Evolutionary conservation across 257 asterid genomes (phyloP).

Genomic region (Phtheirospermum japonicum): DNA sequence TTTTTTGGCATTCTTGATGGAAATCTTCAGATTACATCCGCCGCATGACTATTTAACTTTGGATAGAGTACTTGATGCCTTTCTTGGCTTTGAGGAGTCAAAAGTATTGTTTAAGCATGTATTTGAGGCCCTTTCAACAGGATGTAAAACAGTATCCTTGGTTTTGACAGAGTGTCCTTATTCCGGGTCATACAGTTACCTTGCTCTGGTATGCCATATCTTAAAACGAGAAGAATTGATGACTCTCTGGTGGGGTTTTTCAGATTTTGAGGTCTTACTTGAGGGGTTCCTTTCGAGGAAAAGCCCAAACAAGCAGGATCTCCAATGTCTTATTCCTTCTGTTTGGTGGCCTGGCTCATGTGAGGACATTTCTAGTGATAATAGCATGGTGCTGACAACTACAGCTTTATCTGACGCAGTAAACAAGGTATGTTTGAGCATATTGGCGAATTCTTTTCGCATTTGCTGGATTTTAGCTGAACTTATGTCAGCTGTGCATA

Average conservation of each 20-base stretch:
- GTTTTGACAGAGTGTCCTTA: conserved; percentile 80
- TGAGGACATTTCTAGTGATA: conserved; percentile 73
- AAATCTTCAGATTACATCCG: conserved; percentile 61
- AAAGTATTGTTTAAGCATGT: conserved; percentile 53
- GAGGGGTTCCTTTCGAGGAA: conserved; percentile 88
- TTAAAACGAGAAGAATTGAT: conserved; percentile 78
- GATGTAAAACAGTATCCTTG: conserved; percentile 73
- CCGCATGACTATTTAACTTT: conserved; percentile 76
- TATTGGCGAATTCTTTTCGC: conserved; percentile 5
- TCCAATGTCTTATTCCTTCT: conserved; percentile 82
- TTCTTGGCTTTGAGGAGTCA: conserved; percentile 65
- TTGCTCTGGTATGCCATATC: conserved; percentile 81
- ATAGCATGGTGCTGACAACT: conserved; percentile 83
- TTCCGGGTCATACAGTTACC: conserved; percentile 86
- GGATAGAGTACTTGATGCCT: conserved; percentile 74
- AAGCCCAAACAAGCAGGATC: conserved; percentile 84
- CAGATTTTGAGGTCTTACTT: conserved; percentile 69
- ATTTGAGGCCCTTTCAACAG: conserved; percentile 68
- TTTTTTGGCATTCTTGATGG: conserved; percentile 68
- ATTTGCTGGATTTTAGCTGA: conserved; percentile 11
- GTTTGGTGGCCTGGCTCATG: conserved; percentile 96
- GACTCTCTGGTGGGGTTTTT: conserved; percentile 82
- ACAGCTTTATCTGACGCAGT: conserved; percentile 84
- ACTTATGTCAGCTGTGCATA: conserved; percentile 14
- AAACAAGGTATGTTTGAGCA: conserved; percentile 53